phyloP scores from a whole-genome alignment of 2,329 filamentous ascomycete species.

The Penicillium thymicola region DNA sequence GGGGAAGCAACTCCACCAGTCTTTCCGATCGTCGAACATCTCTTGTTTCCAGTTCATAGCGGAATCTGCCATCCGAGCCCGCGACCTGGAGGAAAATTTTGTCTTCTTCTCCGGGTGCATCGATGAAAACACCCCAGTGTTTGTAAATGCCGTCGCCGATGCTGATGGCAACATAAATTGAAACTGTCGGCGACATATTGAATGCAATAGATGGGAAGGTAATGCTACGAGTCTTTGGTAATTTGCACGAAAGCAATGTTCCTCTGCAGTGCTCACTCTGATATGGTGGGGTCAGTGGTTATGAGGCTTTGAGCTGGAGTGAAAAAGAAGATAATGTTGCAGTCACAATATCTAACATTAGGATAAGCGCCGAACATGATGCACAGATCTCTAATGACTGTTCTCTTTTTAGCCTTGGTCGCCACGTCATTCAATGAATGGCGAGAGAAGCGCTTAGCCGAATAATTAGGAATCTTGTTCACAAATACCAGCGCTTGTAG shows the following conservation, averaged over 20 bases:
- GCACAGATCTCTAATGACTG: not conserved
- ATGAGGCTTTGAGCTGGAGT: not conserved
- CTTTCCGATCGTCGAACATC: not conserved
- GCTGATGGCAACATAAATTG: not conserved
- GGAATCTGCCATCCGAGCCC: not conserved
- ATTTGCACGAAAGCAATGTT: no score
- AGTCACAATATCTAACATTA: not conserved
- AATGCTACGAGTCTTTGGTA: not conserved
- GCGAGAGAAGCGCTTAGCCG: not conserved
- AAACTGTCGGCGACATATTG: not conserved
- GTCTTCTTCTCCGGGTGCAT: not conserved
- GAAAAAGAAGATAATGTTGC: not conserved
- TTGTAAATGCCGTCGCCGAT: not conserved
- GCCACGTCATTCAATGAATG: not conserved
- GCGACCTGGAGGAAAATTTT: not conserved
- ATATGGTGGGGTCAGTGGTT: not conserved
- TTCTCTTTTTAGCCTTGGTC: not conserved
- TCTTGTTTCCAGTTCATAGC: not conserved
- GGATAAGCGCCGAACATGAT: not conserved
- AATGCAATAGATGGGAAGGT: not conserved
- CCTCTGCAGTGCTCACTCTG: not conserved
- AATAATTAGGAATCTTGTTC: not conserved
- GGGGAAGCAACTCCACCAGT: slow-evolving; percentile 3
- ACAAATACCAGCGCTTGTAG: not conserved
- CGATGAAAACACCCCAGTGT: not conserved